A percentile compares a stretch with the other conserved stretches of the same genome.
phyloP scores from a whole-genome alignment of 2,329 filamentous ascomycete species.

The Colletotrichum camelliae region DNA sequence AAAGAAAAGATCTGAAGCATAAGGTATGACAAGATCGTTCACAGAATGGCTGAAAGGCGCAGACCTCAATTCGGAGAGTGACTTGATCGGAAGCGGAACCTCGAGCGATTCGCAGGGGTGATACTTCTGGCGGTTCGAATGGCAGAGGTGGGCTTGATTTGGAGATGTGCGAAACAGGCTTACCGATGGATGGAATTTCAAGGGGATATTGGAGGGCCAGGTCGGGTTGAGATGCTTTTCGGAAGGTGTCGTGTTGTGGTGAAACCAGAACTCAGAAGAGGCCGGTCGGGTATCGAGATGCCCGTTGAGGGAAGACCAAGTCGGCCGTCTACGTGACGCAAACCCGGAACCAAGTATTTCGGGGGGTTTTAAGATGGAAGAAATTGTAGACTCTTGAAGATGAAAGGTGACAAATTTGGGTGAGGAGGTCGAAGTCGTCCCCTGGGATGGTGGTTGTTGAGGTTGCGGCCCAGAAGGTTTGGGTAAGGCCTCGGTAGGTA shows the following conservation, averaged over 20 bases:
- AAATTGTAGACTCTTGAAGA: accelerated
- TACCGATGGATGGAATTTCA: neutral
- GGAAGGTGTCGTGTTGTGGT: neutral
- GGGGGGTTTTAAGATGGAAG: neutral
- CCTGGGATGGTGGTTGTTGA: neutral
- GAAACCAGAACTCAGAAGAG: neutral
- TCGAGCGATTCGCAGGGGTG: neutral
- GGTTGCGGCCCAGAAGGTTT: neutral
- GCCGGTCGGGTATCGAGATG: neutral
- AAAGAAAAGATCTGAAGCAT: accelerated
- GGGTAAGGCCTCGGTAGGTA: neutral
- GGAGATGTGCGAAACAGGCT: neutral
- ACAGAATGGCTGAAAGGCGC: neutral
- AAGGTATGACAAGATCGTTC: neutral
- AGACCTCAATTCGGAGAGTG: neutral
- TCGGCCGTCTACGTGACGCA: neutral
- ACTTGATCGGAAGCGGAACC: neutral
- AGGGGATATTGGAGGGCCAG: neutral
- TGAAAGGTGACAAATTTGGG: neutral
- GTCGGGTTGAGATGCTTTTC: neutral
- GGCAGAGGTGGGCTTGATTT: neutral
- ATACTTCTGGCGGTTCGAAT: neutral
- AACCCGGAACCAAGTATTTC: neutral
- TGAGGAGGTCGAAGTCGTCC: neutral
- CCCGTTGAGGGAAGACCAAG: neutral